phyloP scores from a whole-genome alignment of 805 yeast species.

The Teunomyces stri region DNA sequence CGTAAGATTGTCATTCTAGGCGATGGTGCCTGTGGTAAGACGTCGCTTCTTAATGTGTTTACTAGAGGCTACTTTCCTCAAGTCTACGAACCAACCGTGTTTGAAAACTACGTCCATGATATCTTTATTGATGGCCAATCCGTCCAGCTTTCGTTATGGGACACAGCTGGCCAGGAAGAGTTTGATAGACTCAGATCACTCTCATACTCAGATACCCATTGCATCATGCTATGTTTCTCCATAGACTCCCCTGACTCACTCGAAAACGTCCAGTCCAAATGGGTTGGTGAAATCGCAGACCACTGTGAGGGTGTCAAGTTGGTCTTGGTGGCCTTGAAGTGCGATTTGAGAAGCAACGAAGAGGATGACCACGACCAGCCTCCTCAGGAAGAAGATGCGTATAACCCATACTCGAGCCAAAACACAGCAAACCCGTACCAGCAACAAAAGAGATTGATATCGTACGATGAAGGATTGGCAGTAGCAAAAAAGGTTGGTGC shows the following conservation, averaged over 20 bases:
- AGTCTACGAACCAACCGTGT: slow-evolving; percentile 96
- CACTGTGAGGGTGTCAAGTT: slow-evolving; percentile 96
- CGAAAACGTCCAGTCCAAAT: slow-evolving; percentile 90
- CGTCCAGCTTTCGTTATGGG: slow-evolving; percentile 92
- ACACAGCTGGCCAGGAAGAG: slow-evolving; percentile 99
- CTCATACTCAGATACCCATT: slow-evolving; percentile 92
- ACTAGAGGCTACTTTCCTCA: slow-evolving; percentile 98
- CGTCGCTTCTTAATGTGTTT: slow-evolving; percentile 90
- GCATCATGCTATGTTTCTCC: slow-evolving; percentile 93
- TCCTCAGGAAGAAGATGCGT: slow-evolving; percentile 28
- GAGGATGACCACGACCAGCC: slow-evolving; percentile 28
- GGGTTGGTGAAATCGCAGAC: slow-evolving; percentile 97
- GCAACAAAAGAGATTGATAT: slow-evolving; percentile 54
- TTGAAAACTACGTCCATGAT: slow-evolving; percentile 96
- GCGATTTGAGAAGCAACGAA: slow-evolving; percentile 80
- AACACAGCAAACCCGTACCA: slow-evolving; percentile 33
- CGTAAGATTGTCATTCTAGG: slow-evolving; percentile 93
- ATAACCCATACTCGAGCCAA: slow-evolving; percentile 29
- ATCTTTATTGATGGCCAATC: slow-evolving; percentile 93
- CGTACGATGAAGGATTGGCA: slow-evolving; percentile 89
- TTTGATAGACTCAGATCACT: slow-evolving; percentile 90
- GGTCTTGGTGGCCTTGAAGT: slow-evolving; percentile 90
- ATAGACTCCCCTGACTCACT: slow-evolving; percentile 92
- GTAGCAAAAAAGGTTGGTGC: slow-evolving; percentile 95
- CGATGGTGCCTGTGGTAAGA: slow-evolving; percentile 98